These are phyloP conservation scores for Stachybotrys elegans DNA, from an alignment of 2,329 filamentous ascomycete genomes.

Conservation along the genomic window DNA sequence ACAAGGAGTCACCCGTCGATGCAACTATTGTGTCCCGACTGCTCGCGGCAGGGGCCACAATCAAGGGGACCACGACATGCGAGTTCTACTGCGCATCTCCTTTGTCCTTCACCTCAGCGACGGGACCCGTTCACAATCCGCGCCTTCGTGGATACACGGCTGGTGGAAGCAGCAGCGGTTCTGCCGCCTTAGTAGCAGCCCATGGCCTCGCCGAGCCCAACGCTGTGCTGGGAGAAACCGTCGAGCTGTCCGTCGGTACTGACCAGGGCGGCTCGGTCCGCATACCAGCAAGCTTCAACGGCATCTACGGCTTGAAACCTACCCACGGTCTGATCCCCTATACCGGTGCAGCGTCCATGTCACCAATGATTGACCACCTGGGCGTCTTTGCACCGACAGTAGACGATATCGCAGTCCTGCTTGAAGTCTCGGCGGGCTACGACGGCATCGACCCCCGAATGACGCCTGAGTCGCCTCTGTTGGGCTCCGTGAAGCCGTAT, in stretches of 20 bases:
- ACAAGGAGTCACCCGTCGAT: slow-evolving; percentile 27
- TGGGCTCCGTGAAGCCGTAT: slow-evolving; percentile 29
- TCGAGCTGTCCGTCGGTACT: slow-evolving; percentile 41
- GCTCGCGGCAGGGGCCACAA: slow-evolving; percentile 43
- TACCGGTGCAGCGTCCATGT: slow-evolving; percentile 41
- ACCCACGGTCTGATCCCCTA: slow-evolving; percentile 47
- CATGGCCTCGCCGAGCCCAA: slow-evolving; percentile 39
- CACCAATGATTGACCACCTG: slow-evolving; percentile 46
- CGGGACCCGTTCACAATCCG: slow-evolving; percentile 42
- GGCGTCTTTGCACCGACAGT: slow-evolving; percentile 38
- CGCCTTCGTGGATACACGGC: slow-evolving; percentile 37
- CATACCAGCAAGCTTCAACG: slow-evolving; percentile 34
- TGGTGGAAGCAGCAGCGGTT: slow-evolving; percentile 44
- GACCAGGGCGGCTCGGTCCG: slow-evolving; percentile 43
- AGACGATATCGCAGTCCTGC: slow-evolving; percentile 31
- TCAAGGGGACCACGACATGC: slow-evolving; percentile 46
- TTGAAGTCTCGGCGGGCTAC: slow-evolving; percentile 41
- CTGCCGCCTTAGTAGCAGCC: slow-evolving; percentile 37
- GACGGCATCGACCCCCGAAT: slow-evolving; percentile 42
- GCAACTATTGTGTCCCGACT: slow-evolving; percentile 47
- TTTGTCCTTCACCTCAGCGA: slow-evolving; percentile 39
- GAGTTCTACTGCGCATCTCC: slow-evolving; percentile 49
- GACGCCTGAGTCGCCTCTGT: slow-evolving; percentile 32
- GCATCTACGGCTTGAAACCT: slow-evolving; percentile 43
- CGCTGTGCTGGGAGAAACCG: slow-evolving; percentile 35